A percentile compares a stretch with the other conserved stretches of the same genome.
These are phyloP conservation scores for Cunninghamia lanceolata DNA, from an alignment of 75 land plant genomes.

Conservation along the genomic window DNA sequence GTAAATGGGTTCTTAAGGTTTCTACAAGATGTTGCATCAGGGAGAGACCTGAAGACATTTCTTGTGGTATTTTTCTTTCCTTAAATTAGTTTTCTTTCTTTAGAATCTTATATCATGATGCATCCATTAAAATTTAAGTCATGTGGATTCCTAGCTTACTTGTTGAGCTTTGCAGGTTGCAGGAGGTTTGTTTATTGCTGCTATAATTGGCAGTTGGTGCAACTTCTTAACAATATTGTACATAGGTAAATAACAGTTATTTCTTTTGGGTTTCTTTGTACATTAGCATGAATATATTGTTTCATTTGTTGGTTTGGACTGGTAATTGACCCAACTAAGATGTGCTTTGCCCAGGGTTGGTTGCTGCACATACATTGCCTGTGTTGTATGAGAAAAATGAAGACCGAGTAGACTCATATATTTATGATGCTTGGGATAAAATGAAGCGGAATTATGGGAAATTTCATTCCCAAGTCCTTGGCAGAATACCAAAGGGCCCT, in stretches of 20 bases:
- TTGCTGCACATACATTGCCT: slow-evolving; percentile 67
- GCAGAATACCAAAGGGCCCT: slow-evolving; percentile 59
- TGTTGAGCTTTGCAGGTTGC: slow-evolving; percentile 41
- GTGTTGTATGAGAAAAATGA: slow-evolving; percentile 76
- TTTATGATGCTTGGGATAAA: slow-evolving; percentile 27
- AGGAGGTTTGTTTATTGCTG: slow-evolving; percentile 48
- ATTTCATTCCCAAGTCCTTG: slow-evolving; percentile 51
- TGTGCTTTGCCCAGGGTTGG: slow-evolving; percentile 34
- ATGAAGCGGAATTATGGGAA: slow-evolving; percentile 44
- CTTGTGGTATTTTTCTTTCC: slow-evolving; percentile 40
- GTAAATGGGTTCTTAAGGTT: slow-evolving; percentile 52
- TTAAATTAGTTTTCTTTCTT: not conserved
- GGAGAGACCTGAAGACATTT: slow-evolving; percentile 74
- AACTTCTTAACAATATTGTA: slow-evolving; percentile 74
- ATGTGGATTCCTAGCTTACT: not conserved
- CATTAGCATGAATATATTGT: not conserved
- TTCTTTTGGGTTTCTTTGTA: not conserved
- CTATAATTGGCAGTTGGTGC: slow-evolving; percentile 74
- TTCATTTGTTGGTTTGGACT: not conserved
- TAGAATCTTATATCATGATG: too few relatives aligned
- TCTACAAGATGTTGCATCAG: slow-evolving; percentile 74
- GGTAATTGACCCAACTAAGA: not conserved
- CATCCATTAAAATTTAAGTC: not conserved
- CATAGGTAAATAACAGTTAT: slow-evolving; percentile 40
- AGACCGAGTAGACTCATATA: slow-evolving; percentile 61